Evolutionary conservation across 208 protist genomes (phyloP).

Genomic region (Trypanosoma boissoni): DNA sequence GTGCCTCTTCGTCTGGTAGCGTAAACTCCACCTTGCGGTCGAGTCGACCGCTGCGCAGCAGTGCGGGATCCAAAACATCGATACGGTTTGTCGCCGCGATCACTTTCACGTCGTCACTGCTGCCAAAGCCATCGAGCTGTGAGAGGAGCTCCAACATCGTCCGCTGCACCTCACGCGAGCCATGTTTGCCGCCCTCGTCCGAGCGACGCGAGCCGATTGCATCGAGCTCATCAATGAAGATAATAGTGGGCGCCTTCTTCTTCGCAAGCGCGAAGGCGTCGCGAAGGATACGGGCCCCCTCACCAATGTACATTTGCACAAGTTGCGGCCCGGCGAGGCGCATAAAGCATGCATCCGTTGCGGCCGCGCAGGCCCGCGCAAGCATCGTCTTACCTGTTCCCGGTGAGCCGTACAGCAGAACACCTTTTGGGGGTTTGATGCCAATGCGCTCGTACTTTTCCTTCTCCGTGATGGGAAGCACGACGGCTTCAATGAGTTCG

Average conservation of each 20-base stretch:
- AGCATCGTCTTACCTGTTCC: conserved; percentile 98
- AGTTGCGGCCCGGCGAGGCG: conserved; percentile 99
- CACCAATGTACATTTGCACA: conserved; percentile 98
- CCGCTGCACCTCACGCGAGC: conserved; percentile 98
- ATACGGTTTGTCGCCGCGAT: conserved; percentile 99
- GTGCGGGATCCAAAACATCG: conserved; percentile 99
- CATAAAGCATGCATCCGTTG: conserved; percentile 98
- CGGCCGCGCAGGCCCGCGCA: conserved; percentile 98
- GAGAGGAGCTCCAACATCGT: conserved; percentile 99
- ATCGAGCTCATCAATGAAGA: conserved; percentile 99
- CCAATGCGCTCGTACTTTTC: conserved; percentile 98
- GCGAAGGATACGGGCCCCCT: conserved; percentile 99
- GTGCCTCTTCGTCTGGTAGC: conserved; percentile 98
- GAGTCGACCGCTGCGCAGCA: conserved; percentile 98
- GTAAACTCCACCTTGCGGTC: conserved; percentile 99
- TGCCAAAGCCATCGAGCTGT: conserved; percentile 99
- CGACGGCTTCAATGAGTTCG: conserved; percentile 98
- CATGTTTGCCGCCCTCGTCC: conserved; percentile 95
- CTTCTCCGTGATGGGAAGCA: conserved; percentile 99
- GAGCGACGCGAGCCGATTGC: conserved; percentile 99
- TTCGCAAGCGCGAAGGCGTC: conserved; percentile 99
- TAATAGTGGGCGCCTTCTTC: conserved; percentile 99
- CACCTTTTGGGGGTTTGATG: conserved; percentile 99
- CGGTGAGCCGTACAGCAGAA: conserved; percentile 97
- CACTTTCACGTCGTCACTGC: conserved; percentile 98